Evolutionary conservation across 208 protist species (phyloP).

Genomic region (Angomonas desouzai): DNA sequence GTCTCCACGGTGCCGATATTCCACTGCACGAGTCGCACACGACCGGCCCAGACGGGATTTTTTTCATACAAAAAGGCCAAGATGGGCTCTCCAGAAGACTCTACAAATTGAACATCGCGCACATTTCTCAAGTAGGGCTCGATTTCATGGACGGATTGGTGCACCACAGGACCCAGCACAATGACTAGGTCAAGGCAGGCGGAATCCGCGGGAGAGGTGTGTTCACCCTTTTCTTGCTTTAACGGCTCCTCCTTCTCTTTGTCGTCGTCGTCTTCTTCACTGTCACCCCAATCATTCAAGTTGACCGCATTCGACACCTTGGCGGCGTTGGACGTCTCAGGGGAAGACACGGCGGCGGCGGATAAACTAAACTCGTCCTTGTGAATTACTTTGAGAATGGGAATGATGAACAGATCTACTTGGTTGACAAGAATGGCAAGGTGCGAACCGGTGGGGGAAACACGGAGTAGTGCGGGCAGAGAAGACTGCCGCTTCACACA

Average conservation of each 20-base stretch:
- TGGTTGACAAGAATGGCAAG: slow-evolving; percentile 67
- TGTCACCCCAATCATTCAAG: slow-evolving; percentile 79
- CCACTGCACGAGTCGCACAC: slow-evolving; percentile 78
- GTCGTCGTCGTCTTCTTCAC: slow-evolving; percentile 54
- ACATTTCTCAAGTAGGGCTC: slow-evolving; percentile 66
- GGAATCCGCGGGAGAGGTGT: too few species aligned
- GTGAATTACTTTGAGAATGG: slow-evolving; percentile 26
- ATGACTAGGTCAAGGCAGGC: slow-evolving; percentile 20
- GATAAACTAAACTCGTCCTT: slow-evolving; percentile 9
- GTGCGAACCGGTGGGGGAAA: slow-evolving; percentile 52
- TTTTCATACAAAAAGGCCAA: slow-evolving; percentile 76
- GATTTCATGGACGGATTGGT: slow-evolving; percentile 32
- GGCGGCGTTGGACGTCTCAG: slow-evolving; percentile 3
- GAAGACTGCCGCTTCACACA: slow-evolving; percentile 30
- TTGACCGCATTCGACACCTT: neutral
- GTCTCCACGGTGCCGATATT: slow-evolving; percentile 67
- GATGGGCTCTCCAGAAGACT: slow-evolving; percentile 66
- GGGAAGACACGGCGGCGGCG: neutral
- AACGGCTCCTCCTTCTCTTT: neutral
- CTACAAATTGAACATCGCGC: slow-evolving; percentile 85
- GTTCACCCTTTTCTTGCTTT: neutral
- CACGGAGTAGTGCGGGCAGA: slow-evolving; percentile 63
- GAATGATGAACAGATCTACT: slow-evolving; percentile 64
- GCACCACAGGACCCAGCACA: slow-evolving; percentile 37
- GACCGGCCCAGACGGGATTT: slow-evolving; percentile 80